Evolutionary conservation across 768 basidiomycete genomes (phyloP).

Genomic region (Leccinum longicurvipes): DNA sequence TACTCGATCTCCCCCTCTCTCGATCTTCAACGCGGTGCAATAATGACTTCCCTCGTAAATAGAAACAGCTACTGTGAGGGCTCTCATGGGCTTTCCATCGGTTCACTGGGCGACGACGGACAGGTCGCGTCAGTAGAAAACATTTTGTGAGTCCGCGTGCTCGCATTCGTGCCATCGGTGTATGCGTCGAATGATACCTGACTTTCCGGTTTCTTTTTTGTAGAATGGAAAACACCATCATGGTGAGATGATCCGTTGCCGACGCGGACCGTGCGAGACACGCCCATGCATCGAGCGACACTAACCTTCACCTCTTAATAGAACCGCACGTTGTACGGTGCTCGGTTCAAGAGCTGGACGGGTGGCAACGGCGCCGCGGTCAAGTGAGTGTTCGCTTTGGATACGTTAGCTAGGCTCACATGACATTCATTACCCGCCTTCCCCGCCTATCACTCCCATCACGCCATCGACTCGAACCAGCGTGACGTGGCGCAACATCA

Average conservation of each 20-base stretch:
- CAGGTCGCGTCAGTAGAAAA: conserved; percentile 55
- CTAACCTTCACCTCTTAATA: conserved; percentile 16
- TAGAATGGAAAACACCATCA: conserved; percentile 2
- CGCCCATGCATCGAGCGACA: neutral
- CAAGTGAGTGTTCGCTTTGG: conserved; percentile 38
- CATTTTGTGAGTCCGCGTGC: conserved; percentile 47
- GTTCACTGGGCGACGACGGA: conserved; percentile 41
- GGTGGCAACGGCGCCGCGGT: conserved; percentile 56
- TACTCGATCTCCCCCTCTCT: neutral
- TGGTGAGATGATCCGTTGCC: neutral
- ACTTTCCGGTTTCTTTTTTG: neutral
- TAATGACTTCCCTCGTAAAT: neutral
- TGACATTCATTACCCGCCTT: neutral
- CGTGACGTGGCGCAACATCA: conserved; percentile 57
- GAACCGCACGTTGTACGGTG: conserved; percentile 52
- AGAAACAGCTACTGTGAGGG: conserved; percentile 55
- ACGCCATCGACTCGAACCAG: conserved; percentile 29
- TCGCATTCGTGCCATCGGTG: neutral
- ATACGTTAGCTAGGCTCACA: neutral
- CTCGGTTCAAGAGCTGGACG: conserved; percentile 68
- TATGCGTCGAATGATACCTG: conserved; percentile 22
- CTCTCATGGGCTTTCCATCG: conserved; percentile 59
- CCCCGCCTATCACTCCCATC: neutral
- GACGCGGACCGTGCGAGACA: neutral
- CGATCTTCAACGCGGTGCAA: neutral